Percentiles rank a stretch among this genome's conserved stretches.
These are phyloP conservation scores for Castanea sativa DNA, from an alignment of 306 rosid genomes.

Conservation along the genomic window DNA sequence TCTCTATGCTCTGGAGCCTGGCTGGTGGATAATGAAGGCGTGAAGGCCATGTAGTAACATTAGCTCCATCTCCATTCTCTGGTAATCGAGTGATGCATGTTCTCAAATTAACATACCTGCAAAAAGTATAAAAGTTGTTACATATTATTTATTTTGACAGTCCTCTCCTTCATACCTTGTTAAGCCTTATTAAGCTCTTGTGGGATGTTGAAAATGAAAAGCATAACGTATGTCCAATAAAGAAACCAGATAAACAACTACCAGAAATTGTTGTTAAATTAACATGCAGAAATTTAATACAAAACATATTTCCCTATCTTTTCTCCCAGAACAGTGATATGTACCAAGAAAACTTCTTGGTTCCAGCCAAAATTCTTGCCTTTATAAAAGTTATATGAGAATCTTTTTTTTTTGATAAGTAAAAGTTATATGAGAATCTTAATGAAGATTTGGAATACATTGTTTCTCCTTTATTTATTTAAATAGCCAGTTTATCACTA, in stretches of 20 bases:
- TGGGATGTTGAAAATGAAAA: neutral
- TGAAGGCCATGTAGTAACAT: constrained; percentile 71
- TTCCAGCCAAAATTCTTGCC: neutral
- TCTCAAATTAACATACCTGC: constrained; percentile 68
- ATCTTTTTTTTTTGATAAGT: neutral
- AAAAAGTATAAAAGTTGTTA: constrained; percentile 17
- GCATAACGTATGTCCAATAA: neutral
- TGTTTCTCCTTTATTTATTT: neutral
- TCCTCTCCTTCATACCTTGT: neutral
- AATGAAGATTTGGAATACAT: neutral
- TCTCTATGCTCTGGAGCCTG: constrained; percentile 74
- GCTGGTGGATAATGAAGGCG: constrained; percentile 70
- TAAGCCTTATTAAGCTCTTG: neutral
- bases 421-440: neutral
- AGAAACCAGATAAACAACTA: neutral
- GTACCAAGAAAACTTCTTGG: neutral
- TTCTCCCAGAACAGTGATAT: neutral
- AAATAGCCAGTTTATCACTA: neutral
- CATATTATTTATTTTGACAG: neutral
- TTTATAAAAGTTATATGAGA: neutral
- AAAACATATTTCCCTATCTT: neutral
- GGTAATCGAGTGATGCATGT: constrained; percentile 71
- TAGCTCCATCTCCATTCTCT: constrained; percentile 61
- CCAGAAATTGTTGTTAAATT: neutral
- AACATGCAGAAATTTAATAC: neutral